Conservation (phyloP, 768 basidiomycete species). For the Lentinula raphanica region DNA sequence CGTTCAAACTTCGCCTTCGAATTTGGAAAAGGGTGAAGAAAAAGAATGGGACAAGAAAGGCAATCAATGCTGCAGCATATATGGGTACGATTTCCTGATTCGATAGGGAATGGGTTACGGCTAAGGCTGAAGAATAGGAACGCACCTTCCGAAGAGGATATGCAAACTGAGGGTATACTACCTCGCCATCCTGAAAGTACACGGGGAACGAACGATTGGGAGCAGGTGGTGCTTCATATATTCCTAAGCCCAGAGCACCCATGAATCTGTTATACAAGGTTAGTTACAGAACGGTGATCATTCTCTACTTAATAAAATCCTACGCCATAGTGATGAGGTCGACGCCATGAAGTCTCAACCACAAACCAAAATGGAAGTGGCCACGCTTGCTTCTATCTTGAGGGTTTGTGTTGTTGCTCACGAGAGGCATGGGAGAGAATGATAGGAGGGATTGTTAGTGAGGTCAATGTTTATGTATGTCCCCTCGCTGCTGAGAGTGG, state of each 20-base stretch:
- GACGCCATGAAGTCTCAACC: slow-evolving; percentile 43
- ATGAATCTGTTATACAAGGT: slow-evolving; percentile 23
- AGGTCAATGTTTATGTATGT: too few relatives aligned
- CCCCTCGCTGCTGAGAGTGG: too few relatives aligned
- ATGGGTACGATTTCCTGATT: slow-evolving; percentile 45
- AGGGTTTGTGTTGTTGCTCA: neutral
- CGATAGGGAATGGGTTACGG: neutral
- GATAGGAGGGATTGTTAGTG: neutral
- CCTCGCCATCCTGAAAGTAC: slow-evolving; percentile 38
- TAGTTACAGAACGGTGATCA: too few relatives aligned
- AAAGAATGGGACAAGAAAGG: slow-evolving; percentile 50
- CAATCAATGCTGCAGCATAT: slow-evolving; percentile 46
- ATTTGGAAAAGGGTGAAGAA: slow-evolving; percentile 53
- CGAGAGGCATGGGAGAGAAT: neutral
- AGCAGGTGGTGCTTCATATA: slow-evolving; percentile 46
- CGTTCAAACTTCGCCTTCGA: slow-evolving; percentile 38
- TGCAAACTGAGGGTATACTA: slow-evolving; percentile 51
- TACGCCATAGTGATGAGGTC: slow-evolving; percentile 47
- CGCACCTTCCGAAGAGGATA: slow-evolving; percentile 36
- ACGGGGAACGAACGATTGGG: slow-evolving; percentile 40
- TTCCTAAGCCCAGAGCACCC: slow-evolving; percentile 48
- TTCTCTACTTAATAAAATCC: neutral
- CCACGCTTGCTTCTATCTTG: neutral
- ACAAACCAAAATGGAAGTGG: slow-evolving; percentile 28
- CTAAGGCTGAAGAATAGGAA: neutral